Conservation (phyloP, 805 yeast species). For the Candida nemodendra region DNA sequence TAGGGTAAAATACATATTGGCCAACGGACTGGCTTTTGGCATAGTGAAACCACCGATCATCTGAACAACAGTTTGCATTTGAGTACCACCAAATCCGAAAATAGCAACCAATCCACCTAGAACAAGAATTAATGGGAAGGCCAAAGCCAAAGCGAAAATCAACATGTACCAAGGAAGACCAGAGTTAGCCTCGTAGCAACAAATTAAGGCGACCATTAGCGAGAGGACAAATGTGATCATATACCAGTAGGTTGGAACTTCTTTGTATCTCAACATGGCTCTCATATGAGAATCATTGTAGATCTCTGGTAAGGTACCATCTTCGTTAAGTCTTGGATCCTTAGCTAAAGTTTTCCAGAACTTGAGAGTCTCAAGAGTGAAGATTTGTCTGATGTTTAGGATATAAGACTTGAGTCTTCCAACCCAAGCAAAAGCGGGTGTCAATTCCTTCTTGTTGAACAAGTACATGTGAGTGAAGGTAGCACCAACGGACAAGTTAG, state of each 20-base stretch:
- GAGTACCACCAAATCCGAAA: conserved; percentile 28
- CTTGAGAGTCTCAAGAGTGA: conserved; percentile 37
- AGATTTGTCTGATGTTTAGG: conserved; percentile 35
- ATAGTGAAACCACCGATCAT: conserved; percentile 42
- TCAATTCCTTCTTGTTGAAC: conserved; percentile 28
- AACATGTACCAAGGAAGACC: conserved; percentile 33
- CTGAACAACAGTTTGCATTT: conserved; percentile 27
- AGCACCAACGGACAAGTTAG: conserved; percentile 34
- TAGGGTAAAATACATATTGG: conserved; percentile 42
- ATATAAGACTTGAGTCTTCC: conserved; percentile 17
- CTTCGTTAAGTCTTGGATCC: conserved; percentile 22
- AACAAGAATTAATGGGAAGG: conserved; percentile 15
- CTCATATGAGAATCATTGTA: conserved; percentile 36
- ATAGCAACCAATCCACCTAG: conserved; percentile 27
- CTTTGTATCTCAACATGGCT: conserved; percentile 36
- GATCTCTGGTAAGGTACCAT: conserved; percentile 22
- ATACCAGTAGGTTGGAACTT: conserved; percentile 39
- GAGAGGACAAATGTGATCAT: conserved; percentile 28
- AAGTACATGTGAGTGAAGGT: conserved; percentile 33
- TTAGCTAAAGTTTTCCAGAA: conserved; percentile 39
- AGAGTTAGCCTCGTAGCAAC: conserved; percentile 26
- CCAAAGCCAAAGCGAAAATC: conserved; percentile 16
- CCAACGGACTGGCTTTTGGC: conserved; percentile 33
- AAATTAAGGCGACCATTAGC: conserved; percentile 34
- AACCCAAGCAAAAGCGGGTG: conserved; percentile 26